phyloP scores from a whole-genome alignment of 1,284 basidiomycete species.

The Volvariella surrecta region DNA sequence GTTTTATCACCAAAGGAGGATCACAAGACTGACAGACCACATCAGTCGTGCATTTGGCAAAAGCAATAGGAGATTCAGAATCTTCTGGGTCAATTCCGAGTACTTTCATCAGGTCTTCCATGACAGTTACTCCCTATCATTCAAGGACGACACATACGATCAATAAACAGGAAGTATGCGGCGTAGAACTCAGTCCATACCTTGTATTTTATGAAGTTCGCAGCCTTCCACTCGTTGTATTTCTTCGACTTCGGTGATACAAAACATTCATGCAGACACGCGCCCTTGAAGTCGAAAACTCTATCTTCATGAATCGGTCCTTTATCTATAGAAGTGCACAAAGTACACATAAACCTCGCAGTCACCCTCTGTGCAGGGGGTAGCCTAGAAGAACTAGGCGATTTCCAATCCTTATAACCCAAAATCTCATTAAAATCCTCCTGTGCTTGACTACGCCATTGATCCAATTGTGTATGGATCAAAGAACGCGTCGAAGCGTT shows the following conservation, averaged over 20 bases:
- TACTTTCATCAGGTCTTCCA: neutral
- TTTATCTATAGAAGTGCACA: constrained; percentile 24
- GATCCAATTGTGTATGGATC: constrained; percentile 27
- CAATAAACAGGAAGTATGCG: too few species aligned
- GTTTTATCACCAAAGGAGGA: neutral
- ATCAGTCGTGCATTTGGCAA: constrained; percentile 23
- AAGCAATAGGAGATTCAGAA: neutral
- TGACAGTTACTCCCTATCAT: neutral
- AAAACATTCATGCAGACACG: constrained; percentile 41
- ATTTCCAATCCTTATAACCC: constrained; percentile 34
- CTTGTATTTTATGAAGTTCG: constrained; percentile 41
- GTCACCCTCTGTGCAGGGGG: constrained; percentile 41
- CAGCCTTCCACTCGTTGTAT: constrained; percentile 28
- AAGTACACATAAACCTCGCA: constrained; percentile 40
- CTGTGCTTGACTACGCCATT: constrained; percentile 33
- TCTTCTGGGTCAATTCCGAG: neutral
- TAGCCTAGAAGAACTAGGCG: constrained; percentile 26
- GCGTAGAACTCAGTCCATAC: constrained; percentile 18
- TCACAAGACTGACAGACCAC: neutral
- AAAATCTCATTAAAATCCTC: constrained; percentile 27
- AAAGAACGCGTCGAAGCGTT: constrained; percentile 18
- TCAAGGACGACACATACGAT: neutral
- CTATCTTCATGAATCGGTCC: constrained; percentile 12
- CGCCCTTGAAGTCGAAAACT: constrained; percentile 32
- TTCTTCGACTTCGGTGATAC: constrained; percentile 8